These are phyloP conservation scores for Scleroderma bovista DNA, from an alignment of 768 basidiomycete genomes.

Conservation along the genomic window DNA sequence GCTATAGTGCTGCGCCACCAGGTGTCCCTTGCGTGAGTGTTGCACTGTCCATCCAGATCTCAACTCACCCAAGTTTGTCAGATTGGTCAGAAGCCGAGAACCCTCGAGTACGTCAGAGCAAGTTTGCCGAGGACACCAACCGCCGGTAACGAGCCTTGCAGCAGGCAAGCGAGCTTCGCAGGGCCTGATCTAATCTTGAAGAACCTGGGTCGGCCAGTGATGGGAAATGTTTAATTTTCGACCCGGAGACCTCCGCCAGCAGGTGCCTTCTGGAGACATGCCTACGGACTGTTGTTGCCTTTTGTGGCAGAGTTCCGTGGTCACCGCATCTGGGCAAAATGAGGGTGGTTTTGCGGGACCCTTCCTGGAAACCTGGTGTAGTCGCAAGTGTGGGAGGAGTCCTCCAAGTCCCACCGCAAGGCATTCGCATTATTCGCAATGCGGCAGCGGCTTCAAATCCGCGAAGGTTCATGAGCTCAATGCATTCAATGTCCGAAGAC, in stretches of 20 bases:
- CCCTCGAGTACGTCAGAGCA: not conserved
- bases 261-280: slow-evolving; percentile 1
- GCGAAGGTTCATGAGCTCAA: slow-evolving; percentile 21
- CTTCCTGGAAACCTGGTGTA: not conserved
- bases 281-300: slow-evolving; percentile 28
- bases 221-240: slow-evolving; percentile 22
- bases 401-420: slow-evolving; percentile 10
- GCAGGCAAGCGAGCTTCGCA: not conserved
- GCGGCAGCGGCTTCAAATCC: slow-evolving; percentile 9
- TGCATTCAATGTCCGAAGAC: slow-evolving; percentile 27
- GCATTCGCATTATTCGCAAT: slow-evolving; percentile 1
- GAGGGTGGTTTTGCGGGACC: slow-evolving; percentile 2
- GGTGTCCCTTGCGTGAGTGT: slow-evolving; percentile 25
- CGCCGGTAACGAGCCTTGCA: slow-evolving; percentile 2
- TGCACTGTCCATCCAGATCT: slow-evolving; percentile 7
- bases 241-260: slow-evolving; percentile 18
- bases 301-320: slow-evolving; percentile 6
- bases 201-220: not conserved
- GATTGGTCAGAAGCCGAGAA: not conserved
- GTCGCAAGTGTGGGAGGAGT: slow-evolving; percentile 6
- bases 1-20: slow-evolving; percentile 25
- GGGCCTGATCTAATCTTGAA: slow-evolving; percentile 22
- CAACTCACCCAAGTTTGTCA: slow-evolving; percentile 3
- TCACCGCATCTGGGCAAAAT: too few species aligned
- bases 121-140: slow-evolving; percentile 2